Evolutionary conservation across 768 basidiomycete genomes (phyloP).

Genomic region (Psilocybe subaeruginosa): DNA sequence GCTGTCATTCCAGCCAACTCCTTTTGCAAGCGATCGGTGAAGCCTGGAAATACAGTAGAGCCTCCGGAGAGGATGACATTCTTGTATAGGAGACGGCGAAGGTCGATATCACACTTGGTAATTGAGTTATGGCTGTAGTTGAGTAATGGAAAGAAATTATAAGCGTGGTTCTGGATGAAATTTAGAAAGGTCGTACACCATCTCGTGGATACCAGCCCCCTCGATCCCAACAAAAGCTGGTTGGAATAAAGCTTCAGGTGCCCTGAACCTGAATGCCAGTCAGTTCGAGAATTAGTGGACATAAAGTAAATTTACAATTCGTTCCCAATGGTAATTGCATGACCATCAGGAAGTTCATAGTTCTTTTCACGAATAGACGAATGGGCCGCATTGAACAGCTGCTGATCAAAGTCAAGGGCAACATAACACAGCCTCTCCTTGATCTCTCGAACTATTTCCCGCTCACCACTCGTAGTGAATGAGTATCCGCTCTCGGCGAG

Average conservation of each 20-base stretch:
- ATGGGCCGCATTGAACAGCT: conserved; percentile 87
- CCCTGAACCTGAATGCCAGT: conserved; percentile 67
- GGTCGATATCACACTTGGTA: conserved; percentile 86
- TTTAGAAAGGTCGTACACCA: conserved; percentile 49
- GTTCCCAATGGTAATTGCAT: conserved; percentile 93
- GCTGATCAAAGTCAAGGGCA: conserved; percentile 92
- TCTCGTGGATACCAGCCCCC: conserved; percentile 91
- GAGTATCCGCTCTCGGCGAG: conserved; percentile 92
- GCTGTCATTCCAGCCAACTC: conserved; percentile 85
- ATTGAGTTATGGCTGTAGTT: conserved; percentile 69
- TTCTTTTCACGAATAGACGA: conserved; percentile 91
- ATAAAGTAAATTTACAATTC: conserved; percentile 74
- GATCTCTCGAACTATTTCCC: conserved; percentile 95
- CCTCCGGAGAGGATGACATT: conserved; percentile 90
- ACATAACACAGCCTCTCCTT: conserved; percentile 98
- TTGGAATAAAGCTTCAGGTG: conserved; percentile 93
- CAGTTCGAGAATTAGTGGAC: conserved; percentile 23
- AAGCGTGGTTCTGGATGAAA: conserved; percentile 5
- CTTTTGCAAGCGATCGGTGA: conserved; percentile 95
- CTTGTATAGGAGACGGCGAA: conserved; percentile 78
- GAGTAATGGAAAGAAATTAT: neutral
- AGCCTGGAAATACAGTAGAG: conserved; percentile 96
- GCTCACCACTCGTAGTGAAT: conserved; percentile 92
- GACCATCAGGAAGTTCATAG: conserved; percentile 90
- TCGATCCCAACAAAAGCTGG: conserved; percentile 89